Conservation (phyloP, 83 land plant species). For the Picea abies region DNA sequence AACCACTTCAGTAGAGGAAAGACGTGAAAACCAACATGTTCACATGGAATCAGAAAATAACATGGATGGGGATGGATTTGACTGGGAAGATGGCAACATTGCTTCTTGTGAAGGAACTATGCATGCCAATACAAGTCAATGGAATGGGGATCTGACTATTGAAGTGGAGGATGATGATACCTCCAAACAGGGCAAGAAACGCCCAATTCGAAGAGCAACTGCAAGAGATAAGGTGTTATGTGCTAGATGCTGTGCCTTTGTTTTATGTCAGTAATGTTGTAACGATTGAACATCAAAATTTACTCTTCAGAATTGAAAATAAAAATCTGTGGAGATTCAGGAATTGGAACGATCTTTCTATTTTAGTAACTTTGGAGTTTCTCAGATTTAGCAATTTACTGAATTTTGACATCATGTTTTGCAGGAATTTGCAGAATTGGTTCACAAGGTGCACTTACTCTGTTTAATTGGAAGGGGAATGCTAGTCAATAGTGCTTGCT, state of each 20-base stretch:
- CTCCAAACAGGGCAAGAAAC: conserved; percentile 29
- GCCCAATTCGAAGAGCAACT: conserved; percentile 59
- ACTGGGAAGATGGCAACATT: conserved; percentile 80
- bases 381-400: neutral
- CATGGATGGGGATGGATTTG: conserved; percentile 49
- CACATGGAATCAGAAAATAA: neutral
- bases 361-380: neutral
- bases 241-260: neutral
- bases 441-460: conserved; percentile 91
- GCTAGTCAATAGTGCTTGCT: conserved; percentile 74
- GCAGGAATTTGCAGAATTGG: conserved; percentile 88
- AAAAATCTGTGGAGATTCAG: neutral
- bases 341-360: neutral
- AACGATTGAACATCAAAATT: neutral
- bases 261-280: neutral
- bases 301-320: neutral
- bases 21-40: neutral
- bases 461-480: conserved; percentile 92
- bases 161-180: conserved; percentile 50
- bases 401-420: conserved; percentile 11
- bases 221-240: conserved; percentile 89
- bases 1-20: conserved; percentile 6
- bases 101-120: conserved; percentile 18
- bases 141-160: conserved; percentile 60
- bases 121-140: conserved; percentile 7